Percentiles rank a stretch among this genome's conserved stretches.
phyloP scores from a whole-genome alignment of 352 stramenopile species.

The Sclerospora graminicola region DNA sequence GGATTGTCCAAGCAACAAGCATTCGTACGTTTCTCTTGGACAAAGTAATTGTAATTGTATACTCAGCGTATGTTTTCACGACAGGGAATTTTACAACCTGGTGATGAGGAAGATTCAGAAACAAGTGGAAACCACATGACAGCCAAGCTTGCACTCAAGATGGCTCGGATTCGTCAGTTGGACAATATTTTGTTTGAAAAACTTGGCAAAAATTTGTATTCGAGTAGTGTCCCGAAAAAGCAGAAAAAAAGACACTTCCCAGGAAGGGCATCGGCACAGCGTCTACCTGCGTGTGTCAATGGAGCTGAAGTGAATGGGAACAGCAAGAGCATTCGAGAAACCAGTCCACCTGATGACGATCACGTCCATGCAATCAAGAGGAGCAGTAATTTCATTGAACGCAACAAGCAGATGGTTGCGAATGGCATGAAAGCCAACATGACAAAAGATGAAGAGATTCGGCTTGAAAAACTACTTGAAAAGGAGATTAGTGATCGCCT shows the following conservation, averaged over 20 bases:
- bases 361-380: constrained; percentile 5
- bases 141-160: constrained; percentile 71
- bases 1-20: no score
- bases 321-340: constrained; percentile 1
- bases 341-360: not conserved
- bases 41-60: no score
- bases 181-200: constrained; percentile 53
- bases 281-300: no score
- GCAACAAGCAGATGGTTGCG: constrained; percentile 37
- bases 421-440: constrained; percentile 44
- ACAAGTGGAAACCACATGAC: no score
- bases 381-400: constrained; percentile 33
- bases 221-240: constrained; percentile 14
- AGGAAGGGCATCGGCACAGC: no score
- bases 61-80: no score
- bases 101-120: no score
- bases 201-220: constrained; percentile 51
- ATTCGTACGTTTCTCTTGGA: no score
- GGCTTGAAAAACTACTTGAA: no score
- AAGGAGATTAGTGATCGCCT: no score
- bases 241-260: constrained; percentile 11
- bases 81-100: no score
- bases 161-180: constrained; percentile 47
- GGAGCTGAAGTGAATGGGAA: constrained; percentile 2
- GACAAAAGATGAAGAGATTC: constrained; percentile 42